These are phyloP conservation scores for Elaeagnus macrophylla DNA, from an alignment of 306 rosid genomes.

Conservation along the genomic window DNA sequence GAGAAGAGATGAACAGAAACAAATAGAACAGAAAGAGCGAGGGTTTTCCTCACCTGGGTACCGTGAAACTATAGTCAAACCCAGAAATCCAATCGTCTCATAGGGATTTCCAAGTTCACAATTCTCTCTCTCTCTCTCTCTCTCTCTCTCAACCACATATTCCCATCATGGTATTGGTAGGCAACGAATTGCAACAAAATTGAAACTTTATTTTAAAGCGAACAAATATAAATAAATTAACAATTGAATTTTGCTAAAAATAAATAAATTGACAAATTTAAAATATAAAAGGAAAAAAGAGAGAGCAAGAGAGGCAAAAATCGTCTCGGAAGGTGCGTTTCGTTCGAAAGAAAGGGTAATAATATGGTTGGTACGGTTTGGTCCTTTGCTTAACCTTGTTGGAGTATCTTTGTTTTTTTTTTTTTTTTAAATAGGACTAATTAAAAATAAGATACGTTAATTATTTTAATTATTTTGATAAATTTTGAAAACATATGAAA, in stretches of 20 bases:
- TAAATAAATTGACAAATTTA: no score
- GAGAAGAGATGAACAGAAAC: constrained; percentile 5
- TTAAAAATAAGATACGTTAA: no score
- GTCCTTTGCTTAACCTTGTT: neutral
- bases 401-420: neutral
- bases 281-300: no score
- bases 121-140: constrained; percentile 8
- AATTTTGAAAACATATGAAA: no score
- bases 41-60: constrained; percentile 29
- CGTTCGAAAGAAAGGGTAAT: constrained; percentile 6
- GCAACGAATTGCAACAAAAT: constrained; percentile 25
- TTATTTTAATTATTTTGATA: no score
- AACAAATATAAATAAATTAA: neutral
- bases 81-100: constrained; percentile 14
- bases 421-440: no score
- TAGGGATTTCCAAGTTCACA: constrained; percentile 25
- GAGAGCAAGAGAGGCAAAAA: neutral
- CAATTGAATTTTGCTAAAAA: no score
- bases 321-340: constrained; percentile 13
- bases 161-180: constrained; percentile 14
- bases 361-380: constrained; percentile 19
- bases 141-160: no score
- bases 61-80: constrained; percentile 24
- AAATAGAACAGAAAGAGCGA: neutral
- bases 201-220: no score